Conservation (phyloP, 2,329 filamentous ascomycete species). For the Colletotrichum incanum region DNA sequence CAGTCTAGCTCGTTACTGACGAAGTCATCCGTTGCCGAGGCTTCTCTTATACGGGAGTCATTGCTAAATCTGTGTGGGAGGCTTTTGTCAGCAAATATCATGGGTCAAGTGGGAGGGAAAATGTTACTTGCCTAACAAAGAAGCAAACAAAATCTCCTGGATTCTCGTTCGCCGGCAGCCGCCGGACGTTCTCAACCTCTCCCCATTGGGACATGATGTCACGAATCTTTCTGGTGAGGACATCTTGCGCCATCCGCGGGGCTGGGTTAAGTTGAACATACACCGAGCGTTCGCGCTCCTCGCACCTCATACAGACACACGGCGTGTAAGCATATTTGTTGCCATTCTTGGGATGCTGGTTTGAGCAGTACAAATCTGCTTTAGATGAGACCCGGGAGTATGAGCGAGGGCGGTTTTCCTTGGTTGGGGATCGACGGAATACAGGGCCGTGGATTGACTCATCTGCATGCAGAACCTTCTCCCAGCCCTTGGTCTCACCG, state of each 20-base stretch:
- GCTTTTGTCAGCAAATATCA: background rate
- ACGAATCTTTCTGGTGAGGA: background rate
- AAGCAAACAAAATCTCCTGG: background rate
- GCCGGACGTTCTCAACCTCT: conserved; percentile 1
- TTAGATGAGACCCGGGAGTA: conserved; percentile 7
- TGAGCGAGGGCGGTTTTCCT: conserved; percentile 1
- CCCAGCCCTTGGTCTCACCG: conserved; percentile 19
- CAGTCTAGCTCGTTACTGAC: background rate
- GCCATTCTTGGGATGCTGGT: background rate
- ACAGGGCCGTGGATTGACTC: conserved; percentile 34
- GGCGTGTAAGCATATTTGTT: conserved; percentile 45
- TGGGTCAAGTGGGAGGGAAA: background rate
- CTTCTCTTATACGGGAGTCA: conserved; percentile 9
- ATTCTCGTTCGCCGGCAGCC: background rate
- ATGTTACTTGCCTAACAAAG: conserved; percentile 10
- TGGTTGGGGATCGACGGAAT: conserved; percentile 32
- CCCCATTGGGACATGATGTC: conserved; percentile 22
- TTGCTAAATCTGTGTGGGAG: conserved; percentile 7
- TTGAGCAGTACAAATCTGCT: conserved; percentile 1
- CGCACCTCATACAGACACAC: conserved; percentile 51
- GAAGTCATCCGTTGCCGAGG: background rate
- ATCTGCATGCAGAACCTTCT: conserved; percentile 20
- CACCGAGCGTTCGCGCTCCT: conserved; percentile 47
- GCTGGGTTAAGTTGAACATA: background rate
- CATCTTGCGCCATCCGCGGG: background rate